These are phyloP conservation scores for Fusarium ramigenum DNA, from an alignment of 2,329 filamentous ascomycete species.

Conservation along the genomic window DNA sequence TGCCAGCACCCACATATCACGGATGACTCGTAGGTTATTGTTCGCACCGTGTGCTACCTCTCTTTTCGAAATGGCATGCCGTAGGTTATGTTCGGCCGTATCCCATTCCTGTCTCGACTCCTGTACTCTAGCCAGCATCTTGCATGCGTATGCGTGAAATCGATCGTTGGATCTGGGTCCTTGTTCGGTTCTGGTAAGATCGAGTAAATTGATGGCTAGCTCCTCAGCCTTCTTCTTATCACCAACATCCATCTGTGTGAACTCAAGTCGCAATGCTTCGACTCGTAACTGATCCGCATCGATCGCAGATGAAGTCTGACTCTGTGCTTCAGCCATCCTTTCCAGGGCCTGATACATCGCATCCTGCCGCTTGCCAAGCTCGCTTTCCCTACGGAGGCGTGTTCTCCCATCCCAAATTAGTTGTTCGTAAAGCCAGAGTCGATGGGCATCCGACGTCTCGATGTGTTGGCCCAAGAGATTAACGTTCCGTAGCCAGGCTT, in stretches of 20 bases:
- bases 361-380: constrained; percentile 41
- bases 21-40: constrained; percentile 49
- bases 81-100: constrained; percentile 47
- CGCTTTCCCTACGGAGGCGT: constrained; percentile 46
- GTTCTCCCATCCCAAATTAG: constrained; percentile 52
- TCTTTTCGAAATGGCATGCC: constrained; percentile 46
- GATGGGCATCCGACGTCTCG: constrained; percentile 41
- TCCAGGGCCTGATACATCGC: constrained; percentile 47
- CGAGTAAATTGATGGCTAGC: constrained; percentile 44
- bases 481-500: constrained; percentile 51
- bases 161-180: constrained; percentile 44
- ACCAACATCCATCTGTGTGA: constrained; percentile 51
- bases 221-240: constrained; percentile 46
- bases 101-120: constrained; percentile 47
- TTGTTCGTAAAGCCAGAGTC: constrained; percentile 52
- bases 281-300: constrained; percentile 44
- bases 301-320: constrained; percentile 7
- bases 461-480: constrained; percentile 47
- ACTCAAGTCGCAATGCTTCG: constrained; percentile 49
- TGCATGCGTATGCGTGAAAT: constrained; percentile 52
- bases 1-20: constrained; percentile 53
- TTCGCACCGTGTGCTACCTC: constrained; percentile 49
- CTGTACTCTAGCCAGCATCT: constrained; percentile 50
- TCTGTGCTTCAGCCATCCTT: constrained; percentile 31
- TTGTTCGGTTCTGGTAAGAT: constrained; percentile 37